These are phyloP conservation scores for Cercospora janseana DNA, from an alignment of 2,329 filamentous ascomycete species.

Conservation along the genomic window DNA sequence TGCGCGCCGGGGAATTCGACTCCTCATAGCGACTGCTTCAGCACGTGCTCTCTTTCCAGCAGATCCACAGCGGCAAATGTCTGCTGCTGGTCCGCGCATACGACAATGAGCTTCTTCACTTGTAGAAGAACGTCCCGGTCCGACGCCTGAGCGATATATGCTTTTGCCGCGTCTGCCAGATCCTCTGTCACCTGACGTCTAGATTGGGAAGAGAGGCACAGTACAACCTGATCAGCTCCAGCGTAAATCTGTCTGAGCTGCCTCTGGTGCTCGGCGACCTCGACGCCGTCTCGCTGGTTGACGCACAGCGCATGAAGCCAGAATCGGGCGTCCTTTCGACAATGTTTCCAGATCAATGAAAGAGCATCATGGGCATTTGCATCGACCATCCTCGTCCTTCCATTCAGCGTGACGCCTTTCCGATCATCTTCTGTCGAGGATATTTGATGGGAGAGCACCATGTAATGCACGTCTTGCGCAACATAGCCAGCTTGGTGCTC, in stretches of 20 bases:
- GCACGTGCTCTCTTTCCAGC: too few species aligned
- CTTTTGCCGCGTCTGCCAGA: neutral
- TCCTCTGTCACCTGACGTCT: neutral
- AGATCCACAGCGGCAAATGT: neutral
- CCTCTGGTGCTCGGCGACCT: constrained; percentile 2
- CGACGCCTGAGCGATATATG: neutral
- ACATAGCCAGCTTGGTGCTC: constrained; percentile 18
- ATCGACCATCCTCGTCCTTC: constrained; percentile 18
- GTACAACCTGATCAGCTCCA: constrained; percentile 3
- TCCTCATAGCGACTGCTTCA: too few species aligned
- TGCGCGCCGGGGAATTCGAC: too few species aligned
- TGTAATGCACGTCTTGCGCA: constrained; percentile 7
- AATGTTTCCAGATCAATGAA: neutral
- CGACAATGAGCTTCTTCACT: neutral
- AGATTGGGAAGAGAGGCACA: neutral
- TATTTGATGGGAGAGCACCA: constrained; percentile 9
- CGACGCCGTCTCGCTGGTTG: constrained; percentile 10
- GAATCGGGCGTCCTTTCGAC: constrained; percentile 3
- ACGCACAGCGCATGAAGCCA: constrained; percentile 14
- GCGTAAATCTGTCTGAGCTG: constrained; percentile 5
- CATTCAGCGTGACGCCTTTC: constrained; percentile 17
- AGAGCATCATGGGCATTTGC: constrained; percentile 13
- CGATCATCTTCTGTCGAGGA: neutral
- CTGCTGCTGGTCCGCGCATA: neutral
- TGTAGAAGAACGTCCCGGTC: neutral